Conservation (phyloP, 345 rosid species). For the Pistacia integerrima region DNA sequence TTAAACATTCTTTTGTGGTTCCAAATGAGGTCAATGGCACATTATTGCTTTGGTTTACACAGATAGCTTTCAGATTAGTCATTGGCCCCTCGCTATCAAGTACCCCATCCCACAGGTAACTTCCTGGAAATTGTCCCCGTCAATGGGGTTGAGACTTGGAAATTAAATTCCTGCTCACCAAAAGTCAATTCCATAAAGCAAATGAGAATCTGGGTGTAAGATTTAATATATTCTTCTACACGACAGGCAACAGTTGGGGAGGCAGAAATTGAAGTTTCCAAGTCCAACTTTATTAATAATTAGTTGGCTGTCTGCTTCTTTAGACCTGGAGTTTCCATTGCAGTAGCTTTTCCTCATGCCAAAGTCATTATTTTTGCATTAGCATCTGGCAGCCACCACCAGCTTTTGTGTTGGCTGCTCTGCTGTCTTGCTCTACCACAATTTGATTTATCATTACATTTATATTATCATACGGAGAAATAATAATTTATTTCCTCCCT, state of each 20-base stretch:
- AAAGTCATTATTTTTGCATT: not conserved
- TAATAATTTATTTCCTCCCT: not conserved
- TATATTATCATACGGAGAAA: no score
- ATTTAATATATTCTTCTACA: no score
- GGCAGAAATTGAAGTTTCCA: not conserved
- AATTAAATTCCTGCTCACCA: not conserved
- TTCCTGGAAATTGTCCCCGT: not conserved
- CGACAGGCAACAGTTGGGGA: no score
- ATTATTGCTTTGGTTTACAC: not conserved
- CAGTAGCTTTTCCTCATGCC: not conserved
- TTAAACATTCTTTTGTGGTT: not conserved
- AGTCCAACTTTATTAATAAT: not conserved
- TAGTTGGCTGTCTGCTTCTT: not conserved
- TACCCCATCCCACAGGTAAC: not conserved
- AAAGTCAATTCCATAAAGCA: no score
- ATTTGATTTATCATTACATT: no score
- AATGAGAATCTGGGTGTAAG: no score
- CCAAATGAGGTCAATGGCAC: not conserved
- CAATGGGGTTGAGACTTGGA: not conserved
- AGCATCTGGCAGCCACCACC: not conserved
- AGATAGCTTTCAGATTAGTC: no score
- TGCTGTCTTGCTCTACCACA: not conserved
- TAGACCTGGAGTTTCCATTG: not conserved
- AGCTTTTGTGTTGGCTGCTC: conserved; percentile 4
- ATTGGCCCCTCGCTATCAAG: no score